Percentiles rank a stretch among this genome's conserved stretches.
Evolutionary conservation across 2,329 filamentous ascomycete species (phyloP).

Genomic region (Sporothrix globosa): DNA sequence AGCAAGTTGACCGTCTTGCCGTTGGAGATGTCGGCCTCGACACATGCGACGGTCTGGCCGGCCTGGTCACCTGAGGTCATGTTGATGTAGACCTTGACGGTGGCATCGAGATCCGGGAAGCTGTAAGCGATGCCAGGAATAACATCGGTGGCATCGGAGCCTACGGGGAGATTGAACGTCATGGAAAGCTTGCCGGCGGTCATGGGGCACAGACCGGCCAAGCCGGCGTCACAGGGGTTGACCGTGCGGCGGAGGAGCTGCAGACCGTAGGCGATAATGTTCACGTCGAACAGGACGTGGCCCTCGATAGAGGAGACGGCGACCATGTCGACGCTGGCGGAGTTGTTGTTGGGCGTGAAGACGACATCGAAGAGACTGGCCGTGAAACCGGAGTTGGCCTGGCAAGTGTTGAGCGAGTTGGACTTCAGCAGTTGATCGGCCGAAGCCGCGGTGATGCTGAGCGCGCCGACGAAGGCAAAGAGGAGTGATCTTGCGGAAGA

Average conservation of each 20-base stretch:
- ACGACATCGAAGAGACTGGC: conserved; percentile 78
- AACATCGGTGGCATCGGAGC: conserved; percentile 56
- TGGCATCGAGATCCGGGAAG: conserved; percentile 80
- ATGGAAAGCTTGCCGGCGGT: conserved; percentile 62
- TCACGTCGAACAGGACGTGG: conserved; percentile 70
- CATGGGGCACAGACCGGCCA: conserved; percentile 80
- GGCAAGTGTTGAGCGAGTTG: conserved; percentile 74
- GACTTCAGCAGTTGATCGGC: conserved; percentile 48
- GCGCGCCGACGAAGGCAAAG: conserved; percentile 47
- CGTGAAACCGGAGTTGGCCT: conserved; percentile 75
- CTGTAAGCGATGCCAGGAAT: conserved; percentile 80
- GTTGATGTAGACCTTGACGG: conserved; percentile 74
- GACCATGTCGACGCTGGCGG: conserved; percentile 68
- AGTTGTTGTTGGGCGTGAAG: conserved; percentile 67
- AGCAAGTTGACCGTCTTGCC: conserved; percentile 81
- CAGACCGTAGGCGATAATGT: conserved; percentile 75
- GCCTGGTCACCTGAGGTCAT: conserved; percentile 53
- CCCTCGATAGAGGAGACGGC: conserved; percentile 75
- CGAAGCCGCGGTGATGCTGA: conserved; percentile 38
- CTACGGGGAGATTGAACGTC: conserved; percentile 64
- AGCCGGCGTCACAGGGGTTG: conserved; percentile 67
- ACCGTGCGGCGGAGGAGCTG: conserved; percentile 62
- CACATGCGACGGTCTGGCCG: conserved; percentile 69
- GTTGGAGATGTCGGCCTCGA: conserved; percentile 80
- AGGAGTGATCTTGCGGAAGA: conserved; percentile 50